Base-by-base conservation (phyloP, 2,329 filamentous ascomycete species). In the Trichoderma semiorbis region DNA sequence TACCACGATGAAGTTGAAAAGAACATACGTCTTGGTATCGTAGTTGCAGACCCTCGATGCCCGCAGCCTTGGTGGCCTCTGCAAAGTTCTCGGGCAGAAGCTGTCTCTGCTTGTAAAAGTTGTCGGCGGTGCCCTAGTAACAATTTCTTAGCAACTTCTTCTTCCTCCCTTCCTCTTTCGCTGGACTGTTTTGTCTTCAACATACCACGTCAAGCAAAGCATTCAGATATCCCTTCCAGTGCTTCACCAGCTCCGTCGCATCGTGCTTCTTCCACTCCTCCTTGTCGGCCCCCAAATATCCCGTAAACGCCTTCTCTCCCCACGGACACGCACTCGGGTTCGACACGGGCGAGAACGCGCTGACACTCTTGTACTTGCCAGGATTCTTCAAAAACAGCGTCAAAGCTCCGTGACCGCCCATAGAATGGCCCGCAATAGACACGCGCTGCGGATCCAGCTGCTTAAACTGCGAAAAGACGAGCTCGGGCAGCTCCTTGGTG, bases 321-420 rank as follows among this genome's bases (percentile, higher is more conserved):
- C 96, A 99, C 1, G 93, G 93, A 78, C 93, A 97, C 76, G 91
- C 89, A 73, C 87, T 86, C 1, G 95, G 96, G 84, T 98, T 98
- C 65, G 90, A 83, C 78, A 98, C 97, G 24, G 95, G 95, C 63
- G 96, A 93, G 79, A 97, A 97, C 1, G 95, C 95, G 74, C 92
- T 95, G 71, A 96, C 94, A 75, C 90, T 93, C 84, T 91, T 92
- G 86, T 97, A 99, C 84, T 89, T 90, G 74, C 93, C 94, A 0
- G 96, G 95, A 83, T 98, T 92, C 85, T 93, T 95, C 67, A 99
- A 87, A 85, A 93, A 98, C 77, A 98, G 84, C 60, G 95, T 97
- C 76, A 99, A 85, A 58, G 96, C 96, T 74, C 96, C 96, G 82
- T 99, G 96, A 0, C 96, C 96, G 75, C 96, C 96, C 96, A 99